These are phyloP conservation scores for Pestalotiopsis sp. DNA, from an alignment of 2,329 filamentous ascomycete genomes.

Conservation along the genomic window DNA sequence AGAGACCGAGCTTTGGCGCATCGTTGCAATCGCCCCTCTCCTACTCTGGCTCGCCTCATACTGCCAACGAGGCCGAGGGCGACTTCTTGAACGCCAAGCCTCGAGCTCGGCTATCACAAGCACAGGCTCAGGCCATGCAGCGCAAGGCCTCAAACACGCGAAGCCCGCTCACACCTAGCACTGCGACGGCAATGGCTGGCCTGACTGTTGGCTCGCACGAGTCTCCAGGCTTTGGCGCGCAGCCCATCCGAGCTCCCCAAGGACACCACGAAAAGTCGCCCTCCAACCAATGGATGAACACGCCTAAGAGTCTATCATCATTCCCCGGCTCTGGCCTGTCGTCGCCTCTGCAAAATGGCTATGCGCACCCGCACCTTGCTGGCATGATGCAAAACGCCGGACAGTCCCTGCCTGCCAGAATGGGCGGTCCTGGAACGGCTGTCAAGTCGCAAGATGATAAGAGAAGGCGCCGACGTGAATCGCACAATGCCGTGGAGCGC, in stretches of 20 bases:
- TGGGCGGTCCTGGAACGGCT: slow-evolving; percentile 62
- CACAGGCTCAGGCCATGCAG: slow-evolving; percentile 56
- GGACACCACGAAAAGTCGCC: slow-evolving; percentile 76
- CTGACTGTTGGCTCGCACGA: slow-evolving; percentile 70
- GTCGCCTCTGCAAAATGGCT: slow-evolving; percentile 70
- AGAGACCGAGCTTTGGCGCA: slow-evolving; percentile 56
- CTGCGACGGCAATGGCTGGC: slow-evolving; percentile 66
- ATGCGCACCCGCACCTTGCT: slow-evolving; percentile 76
- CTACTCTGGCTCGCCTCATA: slow-evolving; percentile 50
- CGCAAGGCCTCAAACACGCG: slow-evolving; percentile 73
- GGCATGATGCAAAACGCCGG: slow-evolving; percentile 87
- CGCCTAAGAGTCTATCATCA: slow-evolving; percentile 78
- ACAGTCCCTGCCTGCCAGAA: slow-evolving; percentile 86
- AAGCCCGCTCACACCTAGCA: slow-evolving; percentile 84
- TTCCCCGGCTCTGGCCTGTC: slow-evolving; percentile 88
- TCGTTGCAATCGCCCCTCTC: slow-evolving; percentile 54
- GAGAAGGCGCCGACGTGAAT: slow-evolving; percentile 85
- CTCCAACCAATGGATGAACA: slow-evolving; percentile 89
- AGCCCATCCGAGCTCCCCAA: slow-evolving; percentile 72
- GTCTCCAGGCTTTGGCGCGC: slow-evolving; percentile 70
- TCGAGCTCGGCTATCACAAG: slow-evolving; percentile 52
- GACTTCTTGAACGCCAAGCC: slow-evolving; percentile 62
- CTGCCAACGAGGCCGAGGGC: slow-evolving; percentile 42
- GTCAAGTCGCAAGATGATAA: slow-evolving; percentile 80
- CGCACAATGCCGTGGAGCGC: slow-evolving; percentile 94